Evolutionary conservation across 192 early-diverging fungal species (phyloP).

Genomic region (Backusella macrospora): DNA sequence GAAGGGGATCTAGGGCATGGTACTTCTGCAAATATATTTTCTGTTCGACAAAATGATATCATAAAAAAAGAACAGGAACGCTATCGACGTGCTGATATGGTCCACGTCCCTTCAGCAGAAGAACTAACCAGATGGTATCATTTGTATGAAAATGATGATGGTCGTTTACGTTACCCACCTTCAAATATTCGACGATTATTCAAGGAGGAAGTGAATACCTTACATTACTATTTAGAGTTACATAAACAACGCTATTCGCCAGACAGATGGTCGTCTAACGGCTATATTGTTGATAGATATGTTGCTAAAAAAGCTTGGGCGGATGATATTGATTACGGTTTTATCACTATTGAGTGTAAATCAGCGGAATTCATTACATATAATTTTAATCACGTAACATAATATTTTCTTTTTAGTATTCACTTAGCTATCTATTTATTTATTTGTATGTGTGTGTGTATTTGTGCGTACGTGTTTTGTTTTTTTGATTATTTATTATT

Average conservation of each 20-base stretch:
- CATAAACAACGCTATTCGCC: neutral
- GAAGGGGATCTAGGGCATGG: neutral
- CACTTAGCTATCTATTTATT: too few relatives aligned
- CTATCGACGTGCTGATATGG: neutral
- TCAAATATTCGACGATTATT: neutral
- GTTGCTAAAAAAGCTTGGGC: neutral
- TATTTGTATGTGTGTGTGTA: neutral
- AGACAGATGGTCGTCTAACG: neutral
- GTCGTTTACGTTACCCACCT: neutral
- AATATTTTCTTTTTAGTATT: neutral
- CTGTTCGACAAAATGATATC: neutral
- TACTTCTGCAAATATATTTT: neutral
- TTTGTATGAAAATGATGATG: neutral
- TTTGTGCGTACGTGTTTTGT: neutral
- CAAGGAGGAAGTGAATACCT: neutral
- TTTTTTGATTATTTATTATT: neutral
- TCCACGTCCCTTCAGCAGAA: neutral
- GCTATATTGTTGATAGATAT: constrained; percentile 1
- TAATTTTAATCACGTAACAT: neutral
- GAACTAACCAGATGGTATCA: neutral
- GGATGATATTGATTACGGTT: neutral
- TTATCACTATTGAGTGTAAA: constrained; percentile 4
- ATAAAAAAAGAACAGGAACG: neutral
- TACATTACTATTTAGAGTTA: neutral
- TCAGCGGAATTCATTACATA: neutral